Base-by-base conservation (phyloP, 192 early-diverging fungal genomes). In the Gonapodya prolifera region DNA sequence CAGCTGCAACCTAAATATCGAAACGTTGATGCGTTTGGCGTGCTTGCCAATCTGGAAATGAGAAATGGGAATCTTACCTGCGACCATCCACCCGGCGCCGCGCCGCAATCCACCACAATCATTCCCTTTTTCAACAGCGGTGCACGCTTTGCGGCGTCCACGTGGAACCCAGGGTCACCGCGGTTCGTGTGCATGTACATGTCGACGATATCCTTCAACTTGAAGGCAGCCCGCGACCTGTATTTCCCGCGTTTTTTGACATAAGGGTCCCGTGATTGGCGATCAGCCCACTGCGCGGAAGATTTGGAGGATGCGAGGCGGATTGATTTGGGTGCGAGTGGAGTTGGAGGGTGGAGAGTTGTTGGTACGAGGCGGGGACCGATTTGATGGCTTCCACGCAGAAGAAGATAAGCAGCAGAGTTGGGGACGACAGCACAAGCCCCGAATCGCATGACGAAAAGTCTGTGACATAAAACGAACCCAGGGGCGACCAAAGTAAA, bases 81-180 rank as follows among this genome's bases (percentile, higher is more conserved):
- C 80, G 87, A 87, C 93, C 93, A 94, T 1, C 92, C 91, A 69
- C 93, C 93, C 0, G 93, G 93, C 18, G 87, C 81, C 18, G 91
- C 91, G 0, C 92, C 92, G 69, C 88, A 89, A 77, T 90, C 92
- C 75, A 88, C 28, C 71, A 73, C 71, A 29, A 18, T 32, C 71
- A 73, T 73, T 32, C 71, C 71, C 31, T 29, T 8, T 8, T 32
- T 73, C 8, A 73, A 29, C 71, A 73, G 71, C 71, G 18, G 18
- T 73, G 18, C 71, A 13, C 31, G 16, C 16, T 16, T 2, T 16
- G 23, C 8, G 8, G 45, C 23, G 45, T 16, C 45, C 8, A 8
- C 45, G 45, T 61, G 8, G 45, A 16, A 8, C 8, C 45, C 23
- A 23, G 8, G 8, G 8, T 61, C 23, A 23, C 45, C 45, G 8